Evolutionary conservation across 306 rosid species (phyloP).

Genomic region (Arachis stenosperma): DNA sequence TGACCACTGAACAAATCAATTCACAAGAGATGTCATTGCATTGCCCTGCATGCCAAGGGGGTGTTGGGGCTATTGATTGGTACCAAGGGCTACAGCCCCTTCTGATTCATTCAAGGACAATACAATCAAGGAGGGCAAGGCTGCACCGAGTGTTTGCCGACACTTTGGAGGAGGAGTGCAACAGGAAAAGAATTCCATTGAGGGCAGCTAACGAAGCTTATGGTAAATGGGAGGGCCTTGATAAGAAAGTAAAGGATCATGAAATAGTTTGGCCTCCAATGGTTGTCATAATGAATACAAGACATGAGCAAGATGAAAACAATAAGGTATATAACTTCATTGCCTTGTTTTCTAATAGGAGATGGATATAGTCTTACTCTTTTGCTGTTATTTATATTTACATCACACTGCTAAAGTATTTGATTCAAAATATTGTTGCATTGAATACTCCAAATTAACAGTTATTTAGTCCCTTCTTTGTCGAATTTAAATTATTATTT

Average conservation of each 20-base stretch:
- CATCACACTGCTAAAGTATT: conserved; percentile 3
- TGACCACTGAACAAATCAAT: conserved; percentile 46
- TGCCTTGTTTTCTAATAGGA: conserved; percentile 22
- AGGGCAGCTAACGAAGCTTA: conserved; percentile 36
- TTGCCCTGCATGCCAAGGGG: conserved; percentile 63
- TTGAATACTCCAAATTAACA: background rate
- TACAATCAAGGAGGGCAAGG: conserved; percentile 48
- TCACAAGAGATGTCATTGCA: conserved; percentile 45
- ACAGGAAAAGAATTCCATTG: conserved; percentile 40
- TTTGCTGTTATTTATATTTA: background rate
- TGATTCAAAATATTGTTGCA: background rate
- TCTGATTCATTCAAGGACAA: conserved; percentile 52
- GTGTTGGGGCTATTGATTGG: conserved; percentile 64
- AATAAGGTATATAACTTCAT: conserved; percentile 35
- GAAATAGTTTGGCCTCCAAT: conserved; percentile 73
- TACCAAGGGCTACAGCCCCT: conserved; percentile 59
- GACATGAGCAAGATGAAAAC: conserved; percentile 45
- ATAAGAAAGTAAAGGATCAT: conserved; percentile 48
- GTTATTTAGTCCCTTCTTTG: background rate
- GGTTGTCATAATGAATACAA: conserved; percentile 57
- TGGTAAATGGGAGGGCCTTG: conserved; percentile 56
- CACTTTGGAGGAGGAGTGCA: conserved; percentile 55
- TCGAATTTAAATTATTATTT: background rate
- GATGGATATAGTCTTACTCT: background rate
- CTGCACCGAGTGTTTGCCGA: conserved; percentile 54